phyloP scores from a whole-genome alignment of 2,329 filamentous ascomycete genomes.

The Trichophaea hybrida region DNA sequence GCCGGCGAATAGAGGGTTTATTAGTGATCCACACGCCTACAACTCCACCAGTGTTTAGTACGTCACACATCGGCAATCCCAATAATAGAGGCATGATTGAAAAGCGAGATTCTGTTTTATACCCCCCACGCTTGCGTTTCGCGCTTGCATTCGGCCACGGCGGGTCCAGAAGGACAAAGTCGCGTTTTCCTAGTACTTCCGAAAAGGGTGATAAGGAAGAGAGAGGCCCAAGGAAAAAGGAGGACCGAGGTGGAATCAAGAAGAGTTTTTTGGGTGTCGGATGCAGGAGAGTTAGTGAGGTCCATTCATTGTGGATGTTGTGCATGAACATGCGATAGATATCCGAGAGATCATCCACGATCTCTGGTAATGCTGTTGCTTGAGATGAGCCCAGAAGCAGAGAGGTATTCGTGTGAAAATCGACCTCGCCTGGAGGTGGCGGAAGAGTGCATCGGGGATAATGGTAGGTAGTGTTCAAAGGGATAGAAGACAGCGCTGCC shows the following conservation, averaged over 20 bases:
- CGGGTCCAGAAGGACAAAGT: slow-evolving; percentile 59
- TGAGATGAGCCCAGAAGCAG: slow-evolving; percentile 1
- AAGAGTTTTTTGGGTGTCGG: slow-evolving; percentile 12
- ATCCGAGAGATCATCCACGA: slow-evolving; percentile 18
- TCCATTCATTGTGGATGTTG: slow-evolving; percentile 7
- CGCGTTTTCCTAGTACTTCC: slow-evolving; percentile 35
- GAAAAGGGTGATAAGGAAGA: slow-evolving; percentile 11
- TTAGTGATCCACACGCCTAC: slow-evolving; percentile 70
- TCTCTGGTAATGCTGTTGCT: not conserved
- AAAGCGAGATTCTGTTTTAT: slow-evolving; percentile 30
- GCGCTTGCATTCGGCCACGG: slow-evolving; percentile 72
- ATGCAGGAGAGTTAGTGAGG: slow-evolving; percentile 6
- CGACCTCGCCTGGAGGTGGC: slow-evolving; percentile 8
- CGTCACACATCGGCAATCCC: slow-evolving; percentile 42
- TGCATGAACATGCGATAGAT: slow-evolving; percentile 8
- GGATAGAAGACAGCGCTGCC: slow-evolving; percentile 10
- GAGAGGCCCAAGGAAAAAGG: slow-evolving; percentile 24
- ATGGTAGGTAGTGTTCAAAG: not conserved
- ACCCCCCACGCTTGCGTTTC: slow-evolving; percentile 38
- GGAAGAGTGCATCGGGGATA: not conserved
- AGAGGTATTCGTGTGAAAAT: slow-evolving; percentile 8
- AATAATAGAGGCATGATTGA: slow-evolving; percentile 39
- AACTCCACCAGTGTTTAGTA: slow-evolving; percentile 40
- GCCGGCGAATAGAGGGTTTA: slow-evolving; percentile 39
- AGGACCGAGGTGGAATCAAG: slow-evolving; percentile 22